These are phyloP conservation scores for Hemerocallis citrina DNA, from an alignment of 106 monocot genomes.

Conservation along the genomic window DNA sequence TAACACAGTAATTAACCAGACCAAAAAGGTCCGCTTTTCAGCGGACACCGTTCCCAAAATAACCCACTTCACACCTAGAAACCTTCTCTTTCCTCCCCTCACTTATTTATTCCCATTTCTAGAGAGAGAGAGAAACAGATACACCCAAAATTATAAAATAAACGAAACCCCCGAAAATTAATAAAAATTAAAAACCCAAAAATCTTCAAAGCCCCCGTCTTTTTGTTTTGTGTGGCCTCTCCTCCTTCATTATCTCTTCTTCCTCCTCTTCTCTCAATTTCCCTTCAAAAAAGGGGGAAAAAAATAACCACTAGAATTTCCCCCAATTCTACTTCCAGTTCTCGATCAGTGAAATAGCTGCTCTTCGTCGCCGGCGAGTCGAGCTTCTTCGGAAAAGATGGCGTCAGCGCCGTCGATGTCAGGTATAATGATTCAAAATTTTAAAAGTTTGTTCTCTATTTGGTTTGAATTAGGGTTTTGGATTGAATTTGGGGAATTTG, in stretches of 20 bases:
- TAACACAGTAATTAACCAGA: no score
- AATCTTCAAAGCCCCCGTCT: not conserved
- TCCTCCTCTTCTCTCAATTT: constrained; percentile 4
- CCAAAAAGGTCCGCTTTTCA: no score
- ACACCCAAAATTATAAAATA: no score
- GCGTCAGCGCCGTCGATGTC: constrained; percentile 13
- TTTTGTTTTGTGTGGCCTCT: constrained; percentile 8
- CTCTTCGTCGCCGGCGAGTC: not conserved
- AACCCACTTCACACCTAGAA: no score
- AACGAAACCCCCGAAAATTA: no score
- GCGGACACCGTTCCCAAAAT: no score
- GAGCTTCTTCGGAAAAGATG: not conserved
- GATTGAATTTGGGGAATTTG: not conserved
- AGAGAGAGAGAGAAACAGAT: no score
- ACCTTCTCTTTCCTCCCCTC: no score
- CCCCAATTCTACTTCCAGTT: not conserved
- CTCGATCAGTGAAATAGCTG: constrained; percentile 8
- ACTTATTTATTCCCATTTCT: no score
- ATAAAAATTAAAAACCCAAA: not conserved
- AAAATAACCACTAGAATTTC: not conserved
- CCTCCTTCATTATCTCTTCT: constrained; percentile 8
- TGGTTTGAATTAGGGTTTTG: constrained; percentile 7
- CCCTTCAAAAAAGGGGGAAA: constrained; percentile 4
- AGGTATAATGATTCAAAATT: not conserved
- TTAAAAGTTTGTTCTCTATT: not conserved